Base-by-base conservation (phyloP, 495 filamentous ascomycete species). In the Rostrohypoxylon terebratum region DNA sequence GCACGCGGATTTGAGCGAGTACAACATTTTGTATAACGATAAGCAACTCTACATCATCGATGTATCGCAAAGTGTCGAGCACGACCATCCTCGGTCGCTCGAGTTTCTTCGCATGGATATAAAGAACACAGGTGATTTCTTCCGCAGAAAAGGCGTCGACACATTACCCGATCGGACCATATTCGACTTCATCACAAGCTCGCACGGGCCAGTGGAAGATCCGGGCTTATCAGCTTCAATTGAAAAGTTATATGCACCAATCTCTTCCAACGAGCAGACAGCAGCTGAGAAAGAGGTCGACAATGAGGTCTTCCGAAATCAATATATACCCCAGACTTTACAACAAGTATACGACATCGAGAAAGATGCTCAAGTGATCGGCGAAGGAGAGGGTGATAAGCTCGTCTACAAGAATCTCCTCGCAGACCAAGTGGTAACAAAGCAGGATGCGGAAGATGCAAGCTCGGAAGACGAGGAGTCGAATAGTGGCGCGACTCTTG, bases 101-200 rank as follows among this genome's bases (percentile, higher is more conserved):
- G 94, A 98, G 77, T 98, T 99, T 78, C 82, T 98, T 66, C 89
- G 94, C 18, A 98, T 97, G 93, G 96, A 99, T 79, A 92, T 98
- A 80, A 98, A 97, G 85, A 99, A 99, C 75, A 88, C 96, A 2
- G 90, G 87, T 47, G 93, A 96, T 76, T 99, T 96, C 82, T 99
- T 99, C 87, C 81, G 88, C 55, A 86, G 92, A 3, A 91, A 96
- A 75, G 92, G 90, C 51, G 93, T 98, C 2, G 88, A 94, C 67
- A 90, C 87, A 0, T 83, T 98, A 9, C 76, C 88, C 3, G 94
- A 98, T 73, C 88, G 88, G 21, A 80, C 85, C 0, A 80, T 93
- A 7, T 98, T 96, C 81, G 86, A 90, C 53, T 98, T 97, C 79
- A 89, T 97, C 69, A 91, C 89, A 1, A 81, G 84, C 1, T 69